Base-by-base conservation (phyloP, 1,284 basidiomycete genomes). In the Malassezia restricta region DNA sequence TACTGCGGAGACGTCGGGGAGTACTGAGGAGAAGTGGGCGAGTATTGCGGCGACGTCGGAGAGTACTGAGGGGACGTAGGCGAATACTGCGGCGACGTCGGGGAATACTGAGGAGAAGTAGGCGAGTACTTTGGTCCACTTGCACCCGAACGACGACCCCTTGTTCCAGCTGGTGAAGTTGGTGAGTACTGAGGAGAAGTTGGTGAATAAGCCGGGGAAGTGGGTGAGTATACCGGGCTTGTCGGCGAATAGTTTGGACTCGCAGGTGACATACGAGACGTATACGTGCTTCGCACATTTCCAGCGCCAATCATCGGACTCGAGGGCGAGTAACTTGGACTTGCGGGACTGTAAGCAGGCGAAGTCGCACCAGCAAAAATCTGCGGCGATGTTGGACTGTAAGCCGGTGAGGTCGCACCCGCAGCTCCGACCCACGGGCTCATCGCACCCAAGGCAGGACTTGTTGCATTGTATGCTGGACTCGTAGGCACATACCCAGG, bases 1-100 rank as follows among this genome's bases (percentile, higher is more conserved):
- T 65, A 59, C 12, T 57, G 54, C 85, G 2, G 56, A 14, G 46
- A 49, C 2, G 51, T 54, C 17, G 51, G 51, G 35, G 64, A 66
- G 54, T 70, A 74, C 43, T 59, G 57, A 29, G 67, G 68, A 15
- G 64, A 68, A 3, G 68, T 63, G 9, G 69, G 61, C 55, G 63
- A 65, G 41, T 69, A 71, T 50, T 64, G 61, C 12, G 74, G 70
- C 11, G 69, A 73, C 8, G 73, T 72, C 8, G 74, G 58, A 52
- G 72, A 71, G 55, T 74, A 68, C 37, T 65, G 59, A 7, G 76
- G 76, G 60, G 86, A 88, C 2, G 87, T 87, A 0, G 88, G 88
- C 3, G 87, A 90, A 70, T 54, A 54, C 47, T 54, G 47, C 24
- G 52, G 65, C 42, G 65, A 68, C 8, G 65, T 64, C 9, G 65